Base-by-base conservation (phyloP, 2,329 filamentous ascomycete genomes). In the Cryphonectria nitschkei region DNA sequence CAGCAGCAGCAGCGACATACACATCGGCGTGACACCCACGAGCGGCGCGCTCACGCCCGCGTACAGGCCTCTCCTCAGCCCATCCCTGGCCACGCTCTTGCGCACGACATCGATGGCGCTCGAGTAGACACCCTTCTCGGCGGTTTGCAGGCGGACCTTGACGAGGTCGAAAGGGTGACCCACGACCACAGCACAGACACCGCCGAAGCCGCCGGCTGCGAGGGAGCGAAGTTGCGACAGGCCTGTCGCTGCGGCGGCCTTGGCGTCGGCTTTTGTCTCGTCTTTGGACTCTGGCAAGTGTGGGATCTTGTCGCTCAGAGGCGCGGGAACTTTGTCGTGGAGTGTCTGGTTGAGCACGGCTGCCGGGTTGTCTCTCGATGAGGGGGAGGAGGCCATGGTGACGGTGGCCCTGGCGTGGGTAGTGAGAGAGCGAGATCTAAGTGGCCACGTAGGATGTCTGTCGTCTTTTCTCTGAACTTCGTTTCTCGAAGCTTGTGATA, bases 21-120 rank as follows among this genome's bases (percentile, higher is more conserved):
- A 99, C 96, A 99, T 99, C 69, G 96, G 96, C 73, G 96, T 99
- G 22, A 99, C 96, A 68, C 96, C 96, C 13, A 98, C 93, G 73
- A 99, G 84, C 61, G 96, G 96, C 77, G 96, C 96, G 76, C 93
- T 96, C 62, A 99, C 95, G 81, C 96, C 96, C n/a, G 96, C 96
- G 82, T 99, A 99, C 73, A 99, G 82, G 11, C 96, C 96, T 81
- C 93, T 83, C 72, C 83, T 77, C 75, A 97, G 80, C 1, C 96
- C 96, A 81, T 98, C 95, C 73, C 92, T 88, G 39, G 95, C 95
- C 72, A 99, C 83, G 50, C 93, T 95, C 85, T 92, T 97, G 81
- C 88, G 87, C 74, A 98, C 94, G 1, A 98, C 95, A 82, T 99
- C 96, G 77, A 98, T 86, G 19, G 96, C 96, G 62, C 92, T 91